A percentile compares a stretch with the other conserved stretches of the same genome.
Conservation (phyloP, 139 green algal species). For the Pseudopediastrum boryanum region DNA sequence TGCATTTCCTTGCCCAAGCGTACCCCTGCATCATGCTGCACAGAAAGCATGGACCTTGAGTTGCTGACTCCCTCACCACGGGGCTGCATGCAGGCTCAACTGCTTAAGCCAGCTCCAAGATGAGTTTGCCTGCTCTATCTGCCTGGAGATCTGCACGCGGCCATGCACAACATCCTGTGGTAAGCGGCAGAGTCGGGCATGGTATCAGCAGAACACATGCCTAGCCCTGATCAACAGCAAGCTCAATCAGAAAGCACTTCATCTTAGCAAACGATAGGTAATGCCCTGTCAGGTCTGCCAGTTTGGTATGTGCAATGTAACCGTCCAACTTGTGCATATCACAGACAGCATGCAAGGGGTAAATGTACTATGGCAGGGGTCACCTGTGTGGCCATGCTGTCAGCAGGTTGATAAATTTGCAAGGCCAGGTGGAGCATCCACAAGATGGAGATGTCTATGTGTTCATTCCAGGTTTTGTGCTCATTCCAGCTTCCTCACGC, state of each 20-base stretch:
- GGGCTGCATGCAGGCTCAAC: constrained; percentile 8
- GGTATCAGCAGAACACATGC: not conserved
- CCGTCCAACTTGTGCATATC: too few species aligned
- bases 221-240: not conserved
- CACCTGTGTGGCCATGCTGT: too few species aligned
- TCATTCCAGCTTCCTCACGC: too few species aligned
- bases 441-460: not conserved
- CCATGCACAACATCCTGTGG: constrained; percentile 51
- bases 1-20: not conserved
- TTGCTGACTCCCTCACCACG: constrained; percentile 1
- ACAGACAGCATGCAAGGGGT: too few species aligned
- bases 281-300: too few species aligned
- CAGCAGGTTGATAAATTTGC: too few species aligned
- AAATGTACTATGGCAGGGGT: too few species aligned
- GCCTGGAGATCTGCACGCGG: constrained; percentile 48
- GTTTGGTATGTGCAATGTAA: too few species aligned
- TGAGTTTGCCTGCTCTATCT: constrained; percentile 49
- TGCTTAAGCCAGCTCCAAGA: constrained; percentile 42
- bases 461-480: not conserved
- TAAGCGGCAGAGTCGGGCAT: too few species aligned
- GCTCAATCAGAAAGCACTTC: too few species aligned
- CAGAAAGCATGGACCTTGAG: not conserved
- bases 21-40: not conserved
- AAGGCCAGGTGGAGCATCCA: too few species aligned
- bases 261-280: too few species aligned